These are phyloP conservation scores for Cokeromyces recurvatus DNA, from an alignment of 371 early-diverging fungal species.

Conservation along the genomic window DNA sequence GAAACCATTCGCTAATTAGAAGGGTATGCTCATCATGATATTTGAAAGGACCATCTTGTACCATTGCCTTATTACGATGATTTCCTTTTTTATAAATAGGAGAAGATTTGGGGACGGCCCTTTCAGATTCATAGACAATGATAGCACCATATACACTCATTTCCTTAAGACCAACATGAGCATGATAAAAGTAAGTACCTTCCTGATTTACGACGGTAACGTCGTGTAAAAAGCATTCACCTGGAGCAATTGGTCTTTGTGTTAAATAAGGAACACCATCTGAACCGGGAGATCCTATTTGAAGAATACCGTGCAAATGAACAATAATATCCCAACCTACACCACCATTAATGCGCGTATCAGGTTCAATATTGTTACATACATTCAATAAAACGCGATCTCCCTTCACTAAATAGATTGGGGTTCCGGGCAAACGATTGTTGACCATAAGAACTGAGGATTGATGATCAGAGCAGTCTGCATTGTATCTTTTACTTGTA, in stretches of 20 bases:
- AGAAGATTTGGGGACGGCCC: slow-evolving; percentile 29
- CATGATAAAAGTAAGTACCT: slow-evolving; percentile 48
- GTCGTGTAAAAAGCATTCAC: slow-evolving; percentile 18
- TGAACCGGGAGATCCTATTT: slow-evolving; percentile 27
- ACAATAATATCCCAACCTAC: slow-evolving; percentile 10
- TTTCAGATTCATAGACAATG: slow-evolving; percentile 37
- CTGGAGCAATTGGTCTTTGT: slow-evolving; percentile 33
- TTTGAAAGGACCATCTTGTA: slow-evolving; percentile 20
- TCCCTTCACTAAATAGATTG: slow-evolving; percentile 29
- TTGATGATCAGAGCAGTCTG: slow-evolving; percentile 29
- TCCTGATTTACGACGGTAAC: slow-evolving; percentile 30
- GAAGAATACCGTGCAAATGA: slow-evolving; percentile 43
- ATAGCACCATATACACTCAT: slow-evolving; percentile 36
- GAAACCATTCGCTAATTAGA: slow-evolving; percentile 46
- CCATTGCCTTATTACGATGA: too few species aligned
- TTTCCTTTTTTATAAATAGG: too few species aligned
- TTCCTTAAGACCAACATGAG: slow-evolving; percentile 37
- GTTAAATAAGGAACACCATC: slow-evolving; percentile 45
- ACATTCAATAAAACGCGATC: slow-evolving; percentile 36
- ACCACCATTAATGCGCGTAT: slow-evolving; percentile 7
- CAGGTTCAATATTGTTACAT: slow-evolving; percentile 21
- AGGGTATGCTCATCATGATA: slow-evolving; percentile 45
- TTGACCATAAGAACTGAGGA: slow-evolving; percentile 33
- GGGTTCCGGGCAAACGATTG: slow-evolving; percentile 43
- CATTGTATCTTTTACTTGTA: slow-evolving; percentile 14